Base-by-base conservation (phyloP, 257 asterid genomes). In the Cruciata laevipes region DNA sequence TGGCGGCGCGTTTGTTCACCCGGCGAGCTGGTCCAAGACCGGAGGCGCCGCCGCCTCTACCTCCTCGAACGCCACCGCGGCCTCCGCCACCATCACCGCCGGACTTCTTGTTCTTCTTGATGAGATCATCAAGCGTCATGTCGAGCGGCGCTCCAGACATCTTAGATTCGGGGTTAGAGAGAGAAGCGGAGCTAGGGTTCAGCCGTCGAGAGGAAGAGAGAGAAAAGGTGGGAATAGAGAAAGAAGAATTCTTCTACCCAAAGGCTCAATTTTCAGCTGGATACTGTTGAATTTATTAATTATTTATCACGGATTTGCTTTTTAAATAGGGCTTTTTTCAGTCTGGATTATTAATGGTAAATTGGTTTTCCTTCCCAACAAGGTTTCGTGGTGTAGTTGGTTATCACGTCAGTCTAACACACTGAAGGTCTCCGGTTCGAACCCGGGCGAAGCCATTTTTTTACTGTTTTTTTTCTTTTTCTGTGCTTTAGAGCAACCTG, bases 311-410 rank as follows among this genome's bases (percentile, higher is more conserved):
- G 61, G 32, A 56, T 56, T 7, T 27, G 24, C 27, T n/a, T 7
- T 53, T 51, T 51, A 17, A 40, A 40, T 40, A 40, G 49, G 11
- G 17, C 5, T 40, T 9, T 40, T 11, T 0, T 7, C 1, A 3
- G 7, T 6, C 6, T 0, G 10, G 49, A 3, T 9, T 40, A 40
- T 12, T 40, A 1, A 7, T 1, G 0, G 0, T 3, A 11, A 42
- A 42, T 11, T 42, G 2, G 4, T 10, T 0, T 42, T 5, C 51
- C 17, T 1, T 42, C 14, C 16, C 52, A 35, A 0, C 31, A 3
- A 4, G 95, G 95, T 88, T 63, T 88, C 91, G 93, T 88, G 96
- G 96, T 90, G 96, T 90, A 90, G 97, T 86, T 88, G 97, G 98
- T 89, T 91, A 91, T 89, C 93, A 88, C 91, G 95, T 90, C 97